Evolutionary conservation across 2,329 filamentous ascomycete genomes (phyloP), one percentile per base, ranked within the genome.

Genomic region (Colletotrichum tabaci): DNA sequence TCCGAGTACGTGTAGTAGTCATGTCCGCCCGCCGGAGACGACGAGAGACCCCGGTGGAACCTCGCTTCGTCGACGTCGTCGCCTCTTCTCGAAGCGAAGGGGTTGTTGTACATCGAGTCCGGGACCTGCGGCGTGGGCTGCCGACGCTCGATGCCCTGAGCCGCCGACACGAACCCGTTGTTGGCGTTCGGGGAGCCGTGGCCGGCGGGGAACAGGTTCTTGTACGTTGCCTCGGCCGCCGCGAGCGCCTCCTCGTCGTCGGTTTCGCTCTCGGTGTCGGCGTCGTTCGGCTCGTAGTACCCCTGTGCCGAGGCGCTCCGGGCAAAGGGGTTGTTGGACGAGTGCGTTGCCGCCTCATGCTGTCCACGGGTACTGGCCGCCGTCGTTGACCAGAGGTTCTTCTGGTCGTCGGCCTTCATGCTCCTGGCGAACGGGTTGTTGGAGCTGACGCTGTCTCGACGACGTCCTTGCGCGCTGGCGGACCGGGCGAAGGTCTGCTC

Each of bases 371-470:
- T 44, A 2, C 57, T 62, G 5, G 53, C 23, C 7, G 30, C 30
- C 30, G 30, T 35, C 30, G 52, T 21, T 21, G 66, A 53, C 16
- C 44, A 53, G 18, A 53, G 35, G 38, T 23, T 62, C 26, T 60
- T 30, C 26, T 30, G 50, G 5, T 61, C 64, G 18, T 52, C 21
- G 12, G 57, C 40, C 15, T 65, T 42, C 40, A 52, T 55, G 40
- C 68, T 71, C 23, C 68, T 62, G 15, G 65, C 65, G n/a, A 71
- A 71, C 6, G 68, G 68, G 13, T 71, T 71, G 2, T 26, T 67
- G 1, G 42, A 12, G 46, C 68, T 1, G 13, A 60, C 50, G 52
- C 55, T 10, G 52, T n/a, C 38, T 6, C 40, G 50, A 16, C 30
- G 50, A 12, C 38, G 15, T 4, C 56, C 64, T 13, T 67, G 68